Percentiles rank a stretch among this genome's conserved stretches.
These are phyloP conservation scores for Daldinia caldariorum DNA, from an alignment of 495 filamentous ascomycete species.

Conservation along the genomic window DNA sequence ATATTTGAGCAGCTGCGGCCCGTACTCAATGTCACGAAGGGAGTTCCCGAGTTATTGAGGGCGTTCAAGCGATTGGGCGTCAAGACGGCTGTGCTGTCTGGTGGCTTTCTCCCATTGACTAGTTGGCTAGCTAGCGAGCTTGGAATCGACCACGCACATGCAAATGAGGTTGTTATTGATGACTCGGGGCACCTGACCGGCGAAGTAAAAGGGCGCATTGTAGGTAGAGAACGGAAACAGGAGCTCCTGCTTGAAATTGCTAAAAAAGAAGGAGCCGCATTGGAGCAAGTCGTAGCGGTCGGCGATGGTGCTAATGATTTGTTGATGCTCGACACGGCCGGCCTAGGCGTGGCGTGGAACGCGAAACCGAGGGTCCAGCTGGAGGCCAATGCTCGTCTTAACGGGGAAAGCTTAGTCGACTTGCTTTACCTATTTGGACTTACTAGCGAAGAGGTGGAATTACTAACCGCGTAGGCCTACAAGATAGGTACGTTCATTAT, in stretches of 20 bases:
- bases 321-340: constrained; percentile 88
- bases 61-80: constrained; percentile 79
- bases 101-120: constrained; percentile 89
- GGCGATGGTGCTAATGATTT: constrained; percentile 97
- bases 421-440: constrained; percentile 87
- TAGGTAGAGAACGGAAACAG: constrained; percentile 83
- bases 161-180: constrained; percentile 81
- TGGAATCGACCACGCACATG: constrained; percentile 84
- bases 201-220: constrained; percentile 77
- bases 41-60: constrained; percentile 75
- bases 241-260: constrained; percentile 81
- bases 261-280: constrained; percentile 70
- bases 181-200: constrained; percentile 78
- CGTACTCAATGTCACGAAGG: constrained; percentile 80
- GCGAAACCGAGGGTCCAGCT: constrained; percentile 93
- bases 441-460: constrained; percentile 68
- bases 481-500: constrained; percentile 21
- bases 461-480: constrained; percentile 51
- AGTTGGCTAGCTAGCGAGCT: constrained; percentile 82
- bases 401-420: constrained; percentile 80
- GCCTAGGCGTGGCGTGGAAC: constrained; percentile 91
- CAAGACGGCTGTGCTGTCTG: constrained; percentile 88
- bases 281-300: constrained; percentile 83
- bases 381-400: constrained; percentile 82
- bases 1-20: constrained; percentile 83